Conservation (phyloP, 2,329 filamentous ascomycete genomes). For the Periconia sp. region DNA sequence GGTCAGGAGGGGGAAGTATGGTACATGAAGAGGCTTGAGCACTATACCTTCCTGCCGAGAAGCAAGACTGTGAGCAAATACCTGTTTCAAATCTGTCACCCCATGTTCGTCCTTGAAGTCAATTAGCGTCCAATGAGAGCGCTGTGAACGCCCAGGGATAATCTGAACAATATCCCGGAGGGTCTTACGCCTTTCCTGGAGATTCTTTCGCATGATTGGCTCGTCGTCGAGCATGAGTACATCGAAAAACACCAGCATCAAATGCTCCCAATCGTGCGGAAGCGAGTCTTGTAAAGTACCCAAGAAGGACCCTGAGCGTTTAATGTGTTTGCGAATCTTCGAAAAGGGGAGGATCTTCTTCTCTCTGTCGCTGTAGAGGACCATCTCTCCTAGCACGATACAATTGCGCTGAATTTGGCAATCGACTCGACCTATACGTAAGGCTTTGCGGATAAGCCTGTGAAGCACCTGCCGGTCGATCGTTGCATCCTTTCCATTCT, state of each 20-base stretch:
- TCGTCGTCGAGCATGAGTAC: slow-evolving; percentile 63
- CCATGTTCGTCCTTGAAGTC: slow-evolving; percentile 61
- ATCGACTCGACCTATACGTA: slow-evolving; percentile 64
- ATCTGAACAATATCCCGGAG: slow-evolving; percentile 63
- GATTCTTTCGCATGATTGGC: slow-evolving; percentile 57
- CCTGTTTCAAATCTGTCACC: slow-evolving; percentile 39
- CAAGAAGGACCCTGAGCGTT: slow-evolving; percentile 72
- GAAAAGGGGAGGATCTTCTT: slow-evolving; percentile 75
- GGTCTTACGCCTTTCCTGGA: slow-evolving; percentile 66
- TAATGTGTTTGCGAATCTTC: slow-evolving; percentile 80
- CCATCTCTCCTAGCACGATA: slow-evolving; percentile 83
- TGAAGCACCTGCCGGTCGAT: slow-evolving; percentile 69
- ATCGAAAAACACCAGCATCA: slow-evolving; percentile 68
- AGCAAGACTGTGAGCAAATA: slow-evolving; percentile 71
- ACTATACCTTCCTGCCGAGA: slow-evolving; percentile 78
- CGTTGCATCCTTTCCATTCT: slow-evolving; percentile 90
- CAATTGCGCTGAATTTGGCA: slow-evolving; percentile 69
- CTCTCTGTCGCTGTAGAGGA: slow-evolving; percentile 75
- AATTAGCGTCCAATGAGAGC: slow-evolving; percentile 71
- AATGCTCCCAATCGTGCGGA: slow-evolving; percentile 59
- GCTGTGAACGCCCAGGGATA: slow-evolving; percentile 67
- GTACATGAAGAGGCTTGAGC: slow-evolving; percentile 75
- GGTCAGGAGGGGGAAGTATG: slow-evolving; percentile 66
- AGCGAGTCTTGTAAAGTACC: slow-evolving; percentile 73
- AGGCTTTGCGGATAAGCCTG: slow-evolving; percentile 64